Base-by-base conservation (phyloP, 75 land plant genomes). In the Larix kaempferi region DNA sequence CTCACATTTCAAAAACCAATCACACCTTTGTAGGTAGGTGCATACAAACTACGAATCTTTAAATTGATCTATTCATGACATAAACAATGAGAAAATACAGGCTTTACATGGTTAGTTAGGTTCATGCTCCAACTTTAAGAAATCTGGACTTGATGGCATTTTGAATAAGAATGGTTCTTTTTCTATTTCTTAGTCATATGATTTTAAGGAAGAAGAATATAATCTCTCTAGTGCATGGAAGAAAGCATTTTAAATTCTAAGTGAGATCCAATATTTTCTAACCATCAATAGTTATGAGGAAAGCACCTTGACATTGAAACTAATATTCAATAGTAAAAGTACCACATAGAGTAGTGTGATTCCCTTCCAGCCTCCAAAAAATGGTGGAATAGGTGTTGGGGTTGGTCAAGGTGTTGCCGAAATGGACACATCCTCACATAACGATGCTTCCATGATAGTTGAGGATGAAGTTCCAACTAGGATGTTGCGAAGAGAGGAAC, bases 311-410 rank as follows among this genome's bases (percentile, higher is more conserved):
- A 65, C 82, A 39, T 37, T 77, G 16, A 87, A 83, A 35, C 80
- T 86, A 79, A 80, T 72, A 57, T 84, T 83, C 52, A 62, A 73
- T 77, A 83, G 56, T 76, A 88, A 84, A 75, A 80, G 75, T 19
- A 82, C 86, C 12, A 93, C 86, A 73, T 86, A 87, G 71, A 82
- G 90, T 74, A 91, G 81, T 80, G 91, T 92, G 22, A 89, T 88
- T 5, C 91, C 91, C 6, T 79, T 86, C 94, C 11, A 88, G 84
- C 74, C 82, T 88, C 19, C 88, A 87, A n/a, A 95, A 95, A 79
- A 98, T 12, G 77, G 84, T 77, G 84, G 91, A 65, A 87, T 77
- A 67, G 81, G 87, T 10, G 82, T 90, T n/a, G 84, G 86, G 52
- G 82, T 78, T 78, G 88, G 89, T 73, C 78, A 85, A 37, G 82